These are phyloP conservation scores for Ustilago sp. DNA, from an alignment of 1,284 basidiomycete species.

Conservation along the genomic window DNA sequence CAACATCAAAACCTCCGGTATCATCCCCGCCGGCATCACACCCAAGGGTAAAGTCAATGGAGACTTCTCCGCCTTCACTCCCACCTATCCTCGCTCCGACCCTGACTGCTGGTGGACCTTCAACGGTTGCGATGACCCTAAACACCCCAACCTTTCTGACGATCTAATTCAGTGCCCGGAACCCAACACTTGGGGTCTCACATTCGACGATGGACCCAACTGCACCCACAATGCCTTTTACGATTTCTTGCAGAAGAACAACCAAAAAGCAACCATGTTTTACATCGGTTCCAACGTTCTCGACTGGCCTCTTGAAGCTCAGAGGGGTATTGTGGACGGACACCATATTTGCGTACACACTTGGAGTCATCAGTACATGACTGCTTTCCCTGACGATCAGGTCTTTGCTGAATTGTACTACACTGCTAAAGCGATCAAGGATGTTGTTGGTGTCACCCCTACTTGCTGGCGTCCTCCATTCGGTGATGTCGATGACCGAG, in stretches of 20 bases:
- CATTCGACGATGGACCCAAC: slow-evolving; percentile 72
- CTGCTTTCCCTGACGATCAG: slow-evolving; percentile 72
- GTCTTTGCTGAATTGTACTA: slow-evolving; percentile 75
- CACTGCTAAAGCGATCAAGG: slow-evolving; percentile 73
- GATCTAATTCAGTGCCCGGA: slow-evolving; percentile 71
- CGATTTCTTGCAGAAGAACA: slow-evolving; percentile 71
- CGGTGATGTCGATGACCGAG: slow-evolving; percentile 74
- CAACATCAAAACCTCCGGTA: slow-evolving; percentile 63
- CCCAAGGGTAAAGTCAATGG: slow-evolving; percentile 67
- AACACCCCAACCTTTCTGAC: slow-evolving; percentile 57
- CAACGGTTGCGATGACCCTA: slow-evolving; percentile 64
- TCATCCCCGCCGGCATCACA: slow-evolving; percentile 67
- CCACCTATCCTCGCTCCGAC: slow-evolving; percentile 51
- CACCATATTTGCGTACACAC: slow-evolving; percentile 65
- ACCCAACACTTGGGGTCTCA: slow-evolving; percentile 73
- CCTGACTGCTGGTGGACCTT: slow-evolving; percentile 68
- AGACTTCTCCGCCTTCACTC: slow-evolving; percentile 39
- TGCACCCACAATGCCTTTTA: slow-evolving; percentile 73
- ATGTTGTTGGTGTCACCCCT: slow-evolving; percentile 72
- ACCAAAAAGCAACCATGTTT: slow-evolving; percentile 73
- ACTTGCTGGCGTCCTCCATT: slow-evolving; percentile 72
- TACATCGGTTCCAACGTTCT: slow-evolving; percentile 73
- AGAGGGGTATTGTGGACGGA: slow-evolving; percentile 70
- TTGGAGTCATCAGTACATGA: slow-evolving; percentile 73
- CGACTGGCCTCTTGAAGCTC: slow-evolving; percentile 74